Percentiles rank a stretch among this genome's conserved stretches.
Conservation (phyloP, 2,329 filamentous ascomycete genomes). For the Elsinoe fawcettii region DNA sequence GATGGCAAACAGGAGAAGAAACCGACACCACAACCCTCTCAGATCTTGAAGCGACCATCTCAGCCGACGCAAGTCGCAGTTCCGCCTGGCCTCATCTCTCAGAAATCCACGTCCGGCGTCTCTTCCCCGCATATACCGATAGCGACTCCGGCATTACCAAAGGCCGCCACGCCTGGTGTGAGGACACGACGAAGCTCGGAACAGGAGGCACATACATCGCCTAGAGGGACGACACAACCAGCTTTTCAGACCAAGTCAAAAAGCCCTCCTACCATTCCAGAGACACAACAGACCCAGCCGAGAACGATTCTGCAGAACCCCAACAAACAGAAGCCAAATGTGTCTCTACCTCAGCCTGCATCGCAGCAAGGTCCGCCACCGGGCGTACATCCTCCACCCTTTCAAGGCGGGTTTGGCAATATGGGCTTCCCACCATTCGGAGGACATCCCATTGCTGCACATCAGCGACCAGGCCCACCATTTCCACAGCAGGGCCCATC, state of each 20-base stretch:
- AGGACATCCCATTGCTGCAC: constrained; percentile 47
- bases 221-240: constrained; percentile 56
- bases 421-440: constrained; percentile 42
- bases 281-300: constrained; percentile 54
- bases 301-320: constrained; percentile 57
- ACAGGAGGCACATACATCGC: constrained; percentile 63
- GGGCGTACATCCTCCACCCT: constrained; percentile 51
- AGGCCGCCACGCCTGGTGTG: constrained; percentile 71
- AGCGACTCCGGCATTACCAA: constrained; percentile 73
- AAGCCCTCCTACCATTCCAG: constrained; percentile 50
- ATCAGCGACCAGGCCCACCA: constrained; percentile 48
- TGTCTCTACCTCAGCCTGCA: constrained; percentile 52
- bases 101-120: constrained; percentile 47
- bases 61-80: constrained; percentile 48
- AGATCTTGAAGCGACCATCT: constrained; percentile 50
- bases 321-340: constrained; percentile 41
- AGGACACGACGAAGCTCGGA: constrained; percentile 65
- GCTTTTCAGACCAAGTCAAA: constrained; percentile 45
- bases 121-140: constrained; percentile 73
- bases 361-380: constrained; percentile 46
- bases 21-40: constrained; percentile 33
- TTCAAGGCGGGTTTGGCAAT: constrained; percentile 37
- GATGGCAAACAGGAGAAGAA: constrained; percentile 33
- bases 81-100: constrained; percentile 45
- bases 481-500: constrained; percentile 47